Evolutionary conservation across 129 eudicot genomes (phyloP).

Genomic region (Centrapalus pauciflorus): DNA sequence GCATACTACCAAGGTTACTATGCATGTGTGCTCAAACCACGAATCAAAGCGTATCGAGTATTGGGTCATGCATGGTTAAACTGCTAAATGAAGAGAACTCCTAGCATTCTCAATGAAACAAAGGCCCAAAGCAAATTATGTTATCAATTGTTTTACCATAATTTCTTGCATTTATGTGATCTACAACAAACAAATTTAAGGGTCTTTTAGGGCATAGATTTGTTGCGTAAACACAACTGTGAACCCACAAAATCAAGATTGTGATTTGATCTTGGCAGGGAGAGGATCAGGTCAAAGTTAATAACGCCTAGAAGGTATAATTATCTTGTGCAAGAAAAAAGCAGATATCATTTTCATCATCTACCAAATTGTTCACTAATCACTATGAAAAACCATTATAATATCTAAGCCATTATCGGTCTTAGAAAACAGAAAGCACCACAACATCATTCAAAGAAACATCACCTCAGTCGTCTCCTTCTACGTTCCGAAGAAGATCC

Average conservation of each 20-base stretch:
- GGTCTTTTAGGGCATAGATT: not conserved
- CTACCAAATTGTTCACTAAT: not conserved
- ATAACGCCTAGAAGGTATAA: no score
- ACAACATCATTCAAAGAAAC: not conserved
- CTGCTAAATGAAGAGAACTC: no score
- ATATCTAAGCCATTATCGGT: not conserved
- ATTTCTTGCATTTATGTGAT: not conserved
- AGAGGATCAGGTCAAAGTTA: no score
- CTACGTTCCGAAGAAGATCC: conserved; percentile 30
- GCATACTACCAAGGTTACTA: no score
- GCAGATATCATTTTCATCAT: not conserved
- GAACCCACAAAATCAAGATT: not conserved
- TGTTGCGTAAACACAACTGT: not conserved
- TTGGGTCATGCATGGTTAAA: no score
- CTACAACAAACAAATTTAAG: not conserved
- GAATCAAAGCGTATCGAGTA: no score
- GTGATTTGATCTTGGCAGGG: no score
- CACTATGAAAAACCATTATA: not conserved
- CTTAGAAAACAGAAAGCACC: not conserved
- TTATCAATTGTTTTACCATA: no score
- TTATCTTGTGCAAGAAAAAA: not conserved
- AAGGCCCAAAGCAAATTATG: no score
- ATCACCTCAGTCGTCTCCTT: conserved; percentile 50
- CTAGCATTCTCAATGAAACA: no score
- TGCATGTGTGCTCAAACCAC: no score